Base-by-base conservation (phyloP, 208 protist genomes). In the Trypanosoma theileri region DNA sequence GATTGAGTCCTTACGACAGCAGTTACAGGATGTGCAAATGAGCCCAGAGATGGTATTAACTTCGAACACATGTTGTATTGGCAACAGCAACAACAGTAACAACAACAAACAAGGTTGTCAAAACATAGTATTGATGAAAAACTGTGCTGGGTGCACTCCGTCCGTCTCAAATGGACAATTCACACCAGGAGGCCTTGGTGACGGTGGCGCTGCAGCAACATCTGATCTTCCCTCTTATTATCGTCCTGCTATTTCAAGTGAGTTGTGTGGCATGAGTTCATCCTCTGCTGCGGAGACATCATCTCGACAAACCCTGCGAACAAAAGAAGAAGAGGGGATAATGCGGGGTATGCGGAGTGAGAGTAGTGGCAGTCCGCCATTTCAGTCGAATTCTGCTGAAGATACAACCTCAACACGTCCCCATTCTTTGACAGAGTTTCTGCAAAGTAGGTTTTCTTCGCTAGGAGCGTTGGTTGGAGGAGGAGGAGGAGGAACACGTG, bases 1-100 rank as follows among this genome's bases (percentile, higher is more conserved):
- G 17, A 73, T 73, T 53, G 41, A 24, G 17, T 40, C 57, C 3
- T 22, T 73, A n/a, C 59, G 41, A 24, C 40, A 66, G 16, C 57
- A 60, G 16, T 28, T 71, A 17, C 16, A 40, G 35, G 21, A 50
- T 4, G 55, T 51, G 44, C 54, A 17, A 26, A 13, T 7, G 28
- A 42, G 48, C 19, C 21, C 19, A 17, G 57, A 45, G 0, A 22
- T 16, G 24, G 48, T 28, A 45, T 48, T 42, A 24, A 31, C 24
- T 17, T 14, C 35, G 8, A 26, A 26, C 17, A 24, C 41, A 9
- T 45, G 65, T 6, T 35, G 28, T 35, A 6, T 6, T 35, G 28
- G 6, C 55, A 19, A 35, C 16, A 19, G 19, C 16, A 24, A 55
- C 10, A n/a, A 28, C 19, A 62, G 4, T 70, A 31, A 42, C n/a